Conservation (phyloP, 768 basidiomycete species). For the Ephemerocybe angulata region DNA sequence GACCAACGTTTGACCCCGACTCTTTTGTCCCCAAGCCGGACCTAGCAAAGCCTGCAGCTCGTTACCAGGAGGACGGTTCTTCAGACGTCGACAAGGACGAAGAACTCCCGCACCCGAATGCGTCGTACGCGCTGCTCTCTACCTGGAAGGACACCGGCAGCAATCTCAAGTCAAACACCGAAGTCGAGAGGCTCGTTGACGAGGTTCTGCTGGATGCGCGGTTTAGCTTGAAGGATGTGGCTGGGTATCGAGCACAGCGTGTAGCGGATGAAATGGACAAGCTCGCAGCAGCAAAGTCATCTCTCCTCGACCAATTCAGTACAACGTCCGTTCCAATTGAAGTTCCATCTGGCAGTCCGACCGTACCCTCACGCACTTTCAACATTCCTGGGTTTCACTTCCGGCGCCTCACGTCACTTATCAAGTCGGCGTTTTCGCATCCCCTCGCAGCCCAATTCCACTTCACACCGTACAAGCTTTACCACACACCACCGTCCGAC, state of each 20-base stretch:
- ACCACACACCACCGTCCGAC: slow-evolving; percentile 7
- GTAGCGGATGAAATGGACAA: slow-evolving; percentile 11
- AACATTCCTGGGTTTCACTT: slow-evolving; percentile 24
- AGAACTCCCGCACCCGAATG: not conserved
- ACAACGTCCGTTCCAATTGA: slow-evolving; percentile 15
- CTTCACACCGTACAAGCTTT: slow-evolving; percentile 26
- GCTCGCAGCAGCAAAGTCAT: not conserved
- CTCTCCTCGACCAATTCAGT: slow-evolving; percentile 7
- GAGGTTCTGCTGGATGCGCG: slow-evolving; percentile 10
- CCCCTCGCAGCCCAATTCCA: slow-evolving; percentile 20
- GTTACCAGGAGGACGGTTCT: not conserved
- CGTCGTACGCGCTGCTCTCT: slow-evolving; percentile 1
- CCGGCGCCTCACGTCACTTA: slow-evolving; percentile 19
- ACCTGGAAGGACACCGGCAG: slow-evolving; percentile 11
- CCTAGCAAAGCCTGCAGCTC: not conserved
- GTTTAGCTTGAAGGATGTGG: slow-evolving; percentile 12
- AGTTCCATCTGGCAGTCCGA: slow-evolving; percentile 21
- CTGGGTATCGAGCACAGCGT: slow-evolving; percentile 8
- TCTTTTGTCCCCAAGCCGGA: slow-evolving; percentile 14
- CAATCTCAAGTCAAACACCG: not conserved
- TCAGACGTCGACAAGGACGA: not conserved
- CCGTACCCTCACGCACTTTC: slow-evolving; percentile 18
- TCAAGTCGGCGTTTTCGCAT: slow-evolving; percentile 22
- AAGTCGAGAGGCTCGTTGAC: slow-evolving; percentile 7
- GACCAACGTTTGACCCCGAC: slow-evolving; percentile 30